A percentile compares a stretch with the other conserved stretches of the same genome.
phyloP scores from a whole-genome alignment of 225 moss, liverwort and hornwort genomes.

The Anthoceros angustus region DNA sequence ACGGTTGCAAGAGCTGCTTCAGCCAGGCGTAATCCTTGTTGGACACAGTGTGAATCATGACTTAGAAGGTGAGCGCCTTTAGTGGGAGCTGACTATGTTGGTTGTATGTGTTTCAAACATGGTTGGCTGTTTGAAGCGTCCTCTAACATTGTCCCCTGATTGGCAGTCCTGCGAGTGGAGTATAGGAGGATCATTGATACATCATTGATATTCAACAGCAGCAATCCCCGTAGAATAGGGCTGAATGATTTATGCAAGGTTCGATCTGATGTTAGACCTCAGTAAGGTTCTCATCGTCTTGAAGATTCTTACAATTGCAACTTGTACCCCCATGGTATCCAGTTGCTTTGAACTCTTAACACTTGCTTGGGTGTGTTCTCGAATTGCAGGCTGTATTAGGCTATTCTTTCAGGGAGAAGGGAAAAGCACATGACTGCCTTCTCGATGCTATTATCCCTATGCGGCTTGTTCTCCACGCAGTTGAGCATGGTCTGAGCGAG shows the following conservation, averaged over 20 bases:
- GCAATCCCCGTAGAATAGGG: not conserved
- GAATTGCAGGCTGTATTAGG: conserved; percentile 27
- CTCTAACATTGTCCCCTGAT: not conserved
- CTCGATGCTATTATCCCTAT: conserved; percentile 45
- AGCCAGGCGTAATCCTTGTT: conserved; percentile 2
- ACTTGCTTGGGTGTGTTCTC: not conserved
- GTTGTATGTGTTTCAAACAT: not conserved
- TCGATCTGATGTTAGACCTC: not conserved
- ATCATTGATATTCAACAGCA: not conserved
- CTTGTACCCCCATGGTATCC: not conserved
- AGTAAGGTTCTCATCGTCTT: too few relatives aligned
- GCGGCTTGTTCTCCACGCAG: conserved; percentile 31
- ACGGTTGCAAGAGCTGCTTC: not conserved
- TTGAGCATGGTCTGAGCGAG: conserved; percentile 27
- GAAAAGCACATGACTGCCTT: conserved; percentile 43
- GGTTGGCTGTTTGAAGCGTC: not conserved
- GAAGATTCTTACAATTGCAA: not conserved
- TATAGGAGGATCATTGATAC: not conserved
- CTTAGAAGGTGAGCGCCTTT: not conserved
- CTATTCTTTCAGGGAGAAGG: conserved; percentile 46
- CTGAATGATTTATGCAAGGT: not conserved
- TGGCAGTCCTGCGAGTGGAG: not conserved
- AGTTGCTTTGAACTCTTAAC: not conserved
- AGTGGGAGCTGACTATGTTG: not conserved
- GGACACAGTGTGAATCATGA: not conserved